Percentiles rank a stretch among this genome's conserved stretches.
Conservation (phyloP, 1,284 basidiomycete species). For the Tilletia caries region DNA sequence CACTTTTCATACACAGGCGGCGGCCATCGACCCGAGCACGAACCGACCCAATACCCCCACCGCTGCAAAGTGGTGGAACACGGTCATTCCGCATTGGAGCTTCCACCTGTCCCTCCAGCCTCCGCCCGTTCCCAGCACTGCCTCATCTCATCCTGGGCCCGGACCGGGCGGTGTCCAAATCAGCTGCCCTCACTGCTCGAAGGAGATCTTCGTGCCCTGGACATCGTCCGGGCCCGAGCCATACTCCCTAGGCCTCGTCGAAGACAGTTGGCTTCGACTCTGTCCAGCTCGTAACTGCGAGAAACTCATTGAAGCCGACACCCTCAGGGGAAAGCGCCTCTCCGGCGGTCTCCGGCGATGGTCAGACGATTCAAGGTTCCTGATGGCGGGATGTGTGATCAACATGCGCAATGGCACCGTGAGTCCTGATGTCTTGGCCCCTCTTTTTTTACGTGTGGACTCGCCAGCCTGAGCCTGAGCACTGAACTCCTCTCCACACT, state of each 20-base stretch:
- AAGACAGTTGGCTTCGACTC: background rate
- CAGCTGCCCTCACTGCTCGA: background rate
- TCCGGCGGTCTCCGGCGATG: background rate
- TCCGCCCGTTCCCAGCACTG: background rate
- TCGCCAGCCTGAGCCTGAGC: too few relatives aligned
- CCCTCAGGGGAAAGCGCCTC: background rate
- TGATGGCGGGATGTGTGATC: constrained; percentile 4
- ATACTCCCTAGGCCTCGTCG: background rate
- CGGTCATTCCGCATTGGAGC: background rate
- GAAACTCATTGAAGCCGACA: background rate
- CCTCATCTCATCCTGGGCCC: background rate
- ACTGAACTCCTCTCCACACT: too few relatives aligned
- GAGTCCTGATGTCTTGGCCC: too few relatives aligned
- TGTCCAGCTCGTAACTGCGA: background rate
- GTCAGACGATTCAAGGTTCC: background rate
- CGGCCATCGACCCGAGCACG: constrained; percentile 9
- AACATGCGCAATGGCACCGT: constrained; percentile 1
- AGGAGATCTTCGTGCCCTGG: constrained; percentile 10
- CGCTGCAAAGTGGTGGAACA: constrained; percentile 12
- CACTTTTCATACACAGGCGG: constrained; percentile 3
- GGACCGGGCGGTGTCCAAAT: background rate
- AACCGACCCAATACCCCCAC: background rate
- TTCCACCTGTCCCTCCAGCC: constrained; percentile 14
- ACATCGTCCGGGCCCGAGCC: background rate
- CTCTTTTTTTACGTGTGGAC: too few relatives aligned